These are phyloP conservation scores for Peronospora destructor DNA, from an alignment of 352 stramenopile genomes.

Conservation along the genomic window DNA sequence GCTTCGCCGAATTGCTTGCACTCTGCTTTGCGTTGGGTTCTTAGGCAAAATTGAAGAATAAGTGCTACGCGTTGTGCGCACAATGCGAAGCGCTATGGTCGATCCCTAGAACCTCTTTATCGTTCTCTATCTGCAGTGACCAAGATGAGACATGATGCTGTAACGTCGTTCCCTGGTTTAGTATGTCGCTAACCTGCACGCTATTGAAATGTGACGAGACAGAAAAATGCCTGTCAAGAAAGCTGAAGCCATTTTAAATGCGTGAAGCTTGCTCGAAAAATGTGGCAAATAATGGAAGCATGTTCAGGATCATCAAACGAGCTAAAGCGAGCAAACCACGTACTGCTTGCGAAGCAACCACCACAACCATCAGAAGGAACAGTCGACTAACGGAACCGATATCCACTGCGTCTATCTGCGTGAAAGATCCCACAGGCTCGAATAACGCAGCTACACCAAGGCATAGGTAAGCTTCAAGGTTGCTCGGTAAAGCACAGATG, in stretches of 20 bases:
- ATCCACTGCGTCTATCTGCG: conserved; percentile 11
- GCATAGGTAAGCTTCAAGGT: conserved; percentile 53
- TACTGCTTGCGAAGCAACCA: conserved; percentile 4
- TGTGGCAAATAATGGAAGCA: too few relatives aligned
- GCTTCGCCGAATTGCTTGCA: conserved; percentile 1
- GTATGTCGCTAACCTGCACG: conserved; percentile 16
- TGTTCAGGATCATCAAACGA: conserved; percentile 49
- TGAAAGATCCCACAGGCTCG: background rate
- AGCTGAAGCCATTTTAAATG: conserved; percentile 4
- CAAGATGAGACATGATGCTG: conserved; percentile 4
- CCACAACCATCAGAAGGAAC: background rate
- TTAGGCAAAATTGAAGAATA: too few relatives aligned
- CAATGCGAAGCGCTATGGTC: too few relatives aligned
- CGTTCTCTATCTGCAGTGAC: conserved; percentile 2
- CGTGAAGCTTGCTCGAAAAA: background rate
- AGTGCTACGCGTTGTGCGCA: too few relatives aligned
- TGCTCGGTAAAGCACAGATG: too few relatives aligned
- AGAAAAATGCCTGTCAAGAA: conserved; percentile 16
- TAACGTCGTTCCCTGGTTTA: conserved; percentile 21
- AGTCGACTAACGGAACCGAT: background rate
- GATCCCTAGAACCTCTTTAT: too few relatives aligned
- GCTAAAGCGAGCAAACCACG: conserved; percentile 15
- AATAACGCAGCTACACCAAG: background rate
- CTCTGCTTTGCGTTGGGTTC: conserved; percentile 1
- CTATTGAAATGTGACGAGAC: conserved; percentile 12